Base-by-base conservation (phyloP, 1,139 yeast genomes). In the Yamadazyma taylorii region DNA sequence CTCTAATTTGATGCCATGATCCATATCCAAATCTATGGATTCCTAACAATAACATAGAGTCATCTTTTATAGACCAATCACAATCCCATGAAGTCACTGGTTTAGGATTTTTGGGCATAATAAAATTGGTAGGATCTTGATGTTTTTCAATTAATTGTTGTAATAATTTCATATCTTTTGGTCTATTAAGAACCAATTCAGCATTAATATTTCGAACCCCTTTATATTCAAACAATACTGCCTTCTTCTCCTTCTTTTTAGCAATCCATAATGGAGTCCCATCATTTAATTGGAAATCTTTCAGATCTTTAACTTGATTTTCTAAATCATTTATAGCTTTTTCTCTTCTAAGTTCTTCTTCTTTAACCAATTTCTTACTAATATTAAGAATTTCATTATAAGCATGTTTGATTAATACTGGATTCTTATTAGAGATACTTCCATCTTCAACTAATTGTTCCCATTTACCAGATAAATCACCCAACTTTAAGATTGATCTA, bases 1-100 rank as follows among this genome's bases (percentile, higher is more conserved):
- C 98, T 56, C 98, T 72, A 33, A 94, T 90, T 56, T 86, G 90
- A 6, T 77, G 61, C 98, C 98, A 94, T 0, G 96, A 84, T 15
- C 98, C 98, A 56, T 88, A 92, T 0, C 99, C 99, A 61, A 90
- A 88, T 60, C 88, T 89, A 56, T 79, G 77, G 23, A 92, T 85
- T 46, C 99, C 99, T 30, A 85, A 79, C 45, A 94, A 61, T 37
- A 94, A 69, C 80, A 82, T 85, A 31, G 89, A 85, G 60, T 94
- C 99, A 56, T 94, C 96, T 29, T 71, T 76, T 11, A 74, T 71
- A 3, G 73, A 69, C 99, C 99, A 94, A 26, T 79, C 81, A 53
- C 96, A 87, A 39, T 79, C 76, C 99, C 99, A 94, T 29, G 88
- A 90, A 54, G 79, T 81, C 5, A 89, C 97, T 17, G 83, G 81